Evolutionary conservation across 345 rosid species (phyloP).

Genomic region (Brassica nigra): DNA sequence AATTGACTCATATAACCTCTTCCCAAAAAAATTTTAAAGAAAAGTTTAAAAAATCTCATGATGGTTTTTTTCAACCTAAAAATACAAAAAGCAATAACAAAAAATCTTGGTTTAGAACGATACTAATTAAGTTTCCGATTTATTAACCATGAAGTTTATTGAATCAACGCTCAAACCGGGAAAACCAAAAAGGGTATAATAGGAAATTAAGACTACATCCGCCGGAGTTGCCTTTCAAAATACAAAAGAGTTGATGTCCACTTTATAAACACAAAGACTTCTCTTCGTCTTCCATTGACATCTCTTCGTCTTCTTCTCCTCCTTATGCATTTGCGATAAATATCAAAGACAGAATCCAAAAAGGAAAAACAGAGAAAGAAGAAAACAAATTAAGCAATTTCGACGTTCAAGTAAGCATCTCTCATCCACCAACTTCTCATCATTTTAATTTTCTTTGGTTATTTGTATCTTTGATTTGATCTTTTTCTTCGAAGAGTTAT

Average conservation of each 20-base stretch:
- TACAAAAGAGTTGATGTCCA: slow-evolving; percentile 9
- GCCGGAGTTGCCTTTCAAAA: slow-evolving; percentile 1
- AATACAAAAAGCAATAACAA: not conserved
- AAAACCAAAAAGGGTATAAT: not conserved
- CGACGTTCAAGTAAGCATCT: slow-evolving; percentile 19
- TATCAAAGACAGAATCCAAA: not conserved
- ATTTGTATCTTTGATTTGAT: not conserved
- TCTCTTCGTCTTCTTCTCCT: slow-evolving; percentile 19
- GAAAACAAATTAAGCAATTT: not conserved
- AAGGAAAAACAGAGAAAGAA: not conserved
- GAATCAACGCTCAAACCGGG: not conserved
- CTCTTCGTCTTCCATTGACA: slow-evolving; percentile 9
- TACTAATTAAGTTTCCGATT: not conserved
- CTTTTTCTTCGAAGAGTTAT: not conserved
- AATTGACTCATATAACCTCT: not conserved
- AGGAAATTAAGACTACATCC: not conserved
- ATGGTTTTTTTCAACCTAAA: not conserved
- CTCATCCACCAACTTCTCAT: not conserved
- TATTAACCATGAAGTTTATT: not conserved
- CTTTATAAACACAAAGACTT: not conserved
- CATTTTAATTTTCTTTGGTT: not conserved
- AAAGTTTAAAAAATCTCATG: not conserved
- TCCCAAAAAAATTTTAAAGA: not conserved
- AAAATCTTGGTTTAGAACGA: not conserved
- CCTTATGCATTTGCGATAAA: not conserved